Evolutionary conservation across 257 asterid genomes (phyloP), one percentile per base, ranked within the genome.

Genomic region (Henckelia pumila): DNA sequence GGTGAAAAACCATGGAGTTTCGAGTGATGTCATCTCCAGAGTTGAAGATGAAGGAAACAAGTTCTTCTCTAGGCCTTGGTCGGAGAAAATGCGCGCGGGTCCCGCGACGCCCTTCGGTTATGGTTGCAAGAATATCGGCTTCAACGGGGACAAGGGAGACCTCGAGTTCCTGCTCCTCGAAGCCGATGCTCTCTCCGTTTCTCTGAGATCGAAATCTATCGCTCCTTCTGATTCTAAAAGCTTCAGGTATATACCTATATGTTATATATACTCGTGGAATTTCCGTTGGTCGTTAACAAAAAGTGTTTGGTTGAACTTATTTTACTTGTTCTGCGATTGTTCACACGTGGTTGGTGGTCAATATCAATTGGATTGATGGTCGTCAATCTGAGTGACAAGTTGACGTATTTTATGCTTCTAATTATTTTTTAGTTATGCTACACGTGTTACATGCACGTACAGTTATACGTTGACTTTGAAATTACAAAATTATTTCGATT

Each of bases 61-160:
- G 1, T 91, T 91, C 64, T 91, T 91, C 73, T 71, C 80, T 0
- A 77, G 73, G 26, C 71, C 91, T 5, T 75, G 78, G n/a, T 76
- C 73, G 6, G 79, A 84, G 59, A 88, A 91, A 80, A 71, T 77
- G 8, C 78, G 62, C 65, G 83, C 91, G 49, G 84, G 86, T 19
- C 81, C 86, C 0, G 73, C 95, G 0, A 47, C 56, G 50, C 95
- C 97, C 0, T 88, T 86, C 30, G 97, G 97, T 0, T 91, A 91
- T 53, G 97, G 96, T 1, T 81, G 82, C 68, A 91, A 85, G 80
- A 85, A 82, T 52, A 91, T 91, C 65, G 97, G 97, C 0, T 67
- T 63, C 70, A 79, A 91, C 69, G 97, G 97, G 0, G 97, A 91
- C 59, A 81, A 75, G 70, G 97, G 90, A 9, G 92, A 87, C 59